phyloP scores from a whole-genome alignment of 2,329 filamentous ascomycete genomes.

The Ceratocystis papillata region DNA sequence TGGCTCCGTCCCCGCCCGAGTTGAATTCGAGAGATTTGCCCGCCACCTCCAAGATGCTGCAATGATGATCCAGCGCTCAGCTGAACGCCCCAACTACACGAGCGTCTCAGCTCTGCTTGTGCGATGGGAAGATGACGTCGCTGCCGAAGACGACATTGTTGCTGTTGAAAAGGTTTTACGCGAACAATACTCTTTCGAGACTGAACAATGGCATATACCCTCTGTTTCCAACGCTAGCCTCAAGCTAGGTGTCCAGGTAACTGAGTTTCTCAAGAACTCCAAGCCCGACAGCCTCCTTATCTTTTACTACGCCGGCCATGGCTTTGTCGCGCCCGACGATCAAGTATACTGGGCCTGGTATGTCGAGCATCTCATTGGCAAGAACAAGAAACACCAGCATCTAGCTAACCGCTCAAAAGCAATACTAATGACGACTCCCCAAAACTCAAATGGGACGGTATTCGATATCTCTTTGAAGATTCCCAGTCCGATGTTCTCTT shows the following conservation, averaged over 20 bases:
- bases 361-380: slow-evolving; percentile 28
- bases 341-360: slow-evolving; percentile 59
- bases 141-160: slow-evolving; percentile 43
- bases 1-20: slow-evolving; percentile 31
- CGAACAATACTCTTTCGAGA: slow-evolving; percentile 50
- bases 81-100: slow-evolving; percentile 46
- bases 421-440: slow-evolving; percentile 48
- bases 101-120: slow-evolving; percentile 51
- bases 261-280: slow-evolving; percentile 48
- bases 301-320: slow-evolving; percentile 54
- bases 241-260: slow-evolving; percentile 51
- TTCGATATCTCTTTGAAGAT: slow-evolving; percentile 52
- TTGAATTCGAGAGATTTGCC: slow-evolving; percentile 57
- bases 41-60: slow-evolving; percentile 58
- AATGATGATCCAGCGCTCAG: slow-evolving; percentile 55
- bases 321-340: slow-evolving; percentile 47
- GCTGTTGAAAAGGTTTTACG: slow-evolving; percentile 48
- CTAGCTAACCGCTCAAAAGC: slow-evolving; percentile 32
- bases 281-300: slow-evolving; percentile 50
- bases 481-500: slow-evolving; percentile 52
- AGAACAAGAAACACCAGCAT: slow-evolving; percentile 31
- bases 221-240: slow-evolving; percentile 48
- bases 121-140: slow-evolving; percentile 51
- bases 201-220: slow-evolving; percentile 51
- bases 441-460: slow-evolving; percentile 53